Evolutionary conservation across 202 grass and related monocot species (phyloP).

Genomic region (Cymbopogon flexuosus): DNA sequence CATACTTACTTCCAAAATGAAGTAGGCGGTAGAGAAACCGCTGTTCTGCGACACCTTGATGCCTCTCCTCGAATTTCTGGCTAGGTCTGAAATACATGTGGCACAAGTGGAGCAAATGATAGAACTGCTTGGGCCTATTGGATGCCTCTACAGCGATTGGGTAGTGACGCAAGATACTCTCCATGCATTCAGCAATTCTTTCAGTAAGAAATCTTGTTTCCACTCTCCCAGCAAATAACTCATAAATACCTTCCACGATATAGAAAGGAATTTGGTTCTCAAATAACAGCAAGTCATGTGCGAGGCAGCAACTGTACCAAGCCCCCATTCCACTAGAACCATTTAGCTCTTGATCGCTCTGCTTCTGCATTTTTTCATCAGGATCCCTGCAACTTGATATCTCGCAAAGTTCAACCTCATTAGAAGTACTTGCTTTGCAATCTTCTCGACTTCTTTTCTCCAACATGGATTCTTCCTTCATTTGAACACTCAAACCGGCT

Average conservation of each 20-base stretch:
- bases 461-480: too few relatives aligned
- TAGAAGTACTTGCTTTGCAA: too few relatives aligned
- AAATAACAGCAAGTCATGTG: not conserved
- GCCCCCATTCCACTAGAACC: not conserved
- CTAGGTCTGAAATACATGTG: conserved; percentile 17
- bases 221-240: too few relatives aligned
- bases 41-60: too few relatives aligned
- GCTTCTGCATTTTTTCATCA: not conserved
- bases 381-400: too few relatives aligned
- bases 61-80: not conserved
- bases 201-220: too few relatives aligned
- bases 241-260: not conserved
- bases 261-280: not conserved
- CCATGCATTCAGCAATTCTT: too few relatives aligned
- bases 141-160: not conserved
- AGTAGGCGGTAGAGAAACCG: too few relatives aligned
- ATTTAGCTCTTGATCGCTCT: not conserved
- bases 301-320: not conserved
- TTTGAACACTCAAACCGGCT: too few relatives aligned
- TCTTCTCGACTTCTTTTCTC: too few relatives aligned
- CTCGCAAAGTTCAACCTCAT: too few relatives aligned
- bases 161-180: not conserved
- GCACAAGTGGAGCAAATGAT: not conserved
- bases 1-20: too few relatives aligned
- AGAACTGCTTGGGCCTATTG: not conserved